A percentile compares a stretch with the other conserved stretches of the same genome.
These are phyloP conservation scores for Hamamelis virginiana DNA, from an alignment of 164 flowering plant species.

Conservation along the genomic window DNA sequence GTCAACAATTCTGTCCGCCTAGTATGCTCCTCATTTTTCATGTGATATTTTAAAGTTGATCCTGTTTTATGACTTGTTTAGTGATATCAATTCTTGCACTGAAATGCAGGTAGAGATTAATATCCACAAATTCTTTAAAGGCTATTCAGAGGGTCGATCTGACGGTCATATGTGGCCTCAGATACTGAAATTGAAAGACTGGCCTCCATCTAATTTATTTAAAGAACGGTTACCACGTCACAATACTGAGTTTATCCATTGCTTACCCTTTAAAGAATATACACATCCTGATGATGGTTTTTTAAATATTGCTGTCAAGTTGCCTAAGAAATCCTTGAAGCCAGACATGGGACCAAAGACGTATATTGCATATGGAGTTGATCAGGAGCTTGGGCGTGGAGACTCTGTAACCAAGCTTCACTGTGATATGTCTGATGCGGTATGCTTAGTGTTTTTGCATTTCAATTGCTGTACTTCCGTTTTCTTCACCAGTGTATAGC, in stretches of 20 bases:
- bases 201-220: conserved; percentile 63
- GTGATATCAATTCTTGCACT: background rate
- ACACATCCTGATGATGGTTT: conserved; percentile 49
- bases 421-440: conserved; percentile 84
- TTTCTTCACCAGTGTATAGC: background rate
- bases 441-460: conserved; percentile 23
- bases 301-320: conserved; percentile 52
- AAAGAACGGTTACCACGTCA: conserved; percentile 57
- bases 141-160: conserved; percentile 37
- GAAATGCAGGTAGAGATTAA: conserved; percentile 45
- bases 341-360: conserved; percentile 80
- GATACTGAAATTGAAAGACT: conserved; percentile 66
- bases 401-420: conserved; percentile 80
- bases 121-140: conserved; percentile 51
- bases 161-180: conserved; percentile 39
- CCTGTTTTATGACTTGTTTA: background rate
- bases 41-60: background rate
- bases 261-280: conserved; percentile 65
- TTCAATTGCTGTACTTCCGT: background rate
- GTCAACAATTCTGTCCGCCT: background rate
- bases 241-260: conserved; percentile 46
- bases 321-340: conserved; percentile 41
- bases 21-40: background rate
- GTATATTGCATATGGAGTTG: conserved; percentile 65
- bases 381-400: conserved; percentile 60